Evolutionary conservation across 2,329 filamentous ascomycete species (phyloP), one percentile per base, ranked within the genome.

Genomic region (Aurifilum marmelostoma): DNA sequence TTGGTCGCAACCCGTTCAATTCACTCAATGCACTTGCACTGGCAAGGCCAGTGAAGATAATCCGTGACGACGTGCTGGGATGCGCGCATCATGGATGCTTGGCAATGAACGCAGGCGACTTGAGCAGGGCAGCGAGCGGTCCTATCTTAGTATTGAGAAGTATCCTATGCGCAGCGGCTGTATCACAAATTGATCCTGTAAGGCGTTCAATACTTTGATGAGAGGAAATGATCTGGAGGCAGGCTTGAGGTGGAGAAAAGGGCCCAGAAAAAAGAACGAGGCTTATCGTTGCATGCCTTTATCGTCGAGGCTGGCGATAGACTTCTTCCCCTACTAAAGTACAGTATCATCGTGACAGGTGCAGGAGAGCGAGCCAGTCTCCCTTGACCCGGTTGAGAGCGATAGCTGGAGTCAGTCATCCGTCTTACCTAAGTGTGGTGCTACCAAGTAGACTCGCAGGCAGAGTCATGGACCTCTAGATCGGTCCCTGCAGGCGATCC

Each of bases 401-500:
- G n/a, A n/a, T 41, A 14, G 39, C 18, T 16, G 39, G 39, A 16
- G 39, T 41, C 39, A 41, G 34, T 47, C 43, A 21, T 18, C 43
- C 7, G 47, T n/a, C 21, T 50, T 59, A 37, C 32, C 58, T 39
- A 60, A 14, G 11, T 11, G 2, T n/a, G 58, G 18, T 21, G n/a
- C n/a, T n/a, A n/a, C n/a, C n/a, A 21, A 21, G 41, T 47, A n/a
- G n/a, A 47, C 21, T n/a, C n/a, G 43, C 21, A 37, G 34, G 43
- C 21, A 29, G 27, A 59, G 34, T 37, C 34, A 59, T 59, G 29
- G 18, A 29, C 56, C 9, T 16, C 37, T 1, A 11, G 27, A 32
- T 32, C 32, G n/a, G 39, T 32, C 61, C 61, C 61, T 32, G 61
- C 39, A 27, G 61, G 41, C 14, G 27, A 63, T 63, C 61, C 41